Evolutionary conservation across 352 stramenopile genomes (phyloP).

Genomic region (Phytopythium aichiense): DNA sequence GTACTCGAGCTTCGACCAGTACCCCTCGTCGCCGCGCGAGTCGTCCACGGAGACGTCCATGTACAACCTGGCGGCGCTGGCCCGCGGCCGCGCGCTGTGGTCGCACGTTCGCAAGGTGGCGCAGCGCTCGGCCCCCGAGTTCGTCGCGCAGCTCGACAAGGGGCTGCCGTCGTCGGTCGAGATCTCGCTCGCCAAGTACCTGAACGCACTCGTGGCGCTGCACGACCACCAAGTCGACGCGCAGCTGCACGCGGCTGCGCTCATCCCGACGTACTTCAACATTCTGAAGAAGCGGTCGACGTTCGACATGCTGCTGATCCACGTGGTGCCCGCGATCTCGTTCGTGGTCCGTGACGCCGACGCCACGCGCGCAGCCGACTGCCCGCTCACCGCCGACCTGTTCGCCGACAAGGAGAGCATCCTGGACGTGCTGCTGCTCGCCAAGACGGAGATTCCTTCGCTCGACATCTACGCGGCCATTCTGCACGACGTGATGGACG

Average conservation of each 20-base stretch:
- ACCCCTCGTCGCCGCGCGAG: slow-evolving; percentile 48
- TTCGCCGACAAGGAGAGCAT: slow-evolving; percentile 60
- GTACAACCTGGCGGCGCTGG: slow-evolving; percentile 75
- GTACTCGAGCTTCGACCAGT: slow-evolving; percentile 60
- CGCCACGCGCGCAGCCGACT: slow-evolving; percentile 55
- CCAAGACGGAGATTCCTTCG: slow-evolving; percentile 58
- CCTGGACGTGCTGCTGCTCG: slow-evolving; percentile 47
- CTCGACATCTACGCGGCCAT: slow-evolving; percentile 75
- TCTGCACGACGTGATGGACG: slow-evolving; percentile 73
- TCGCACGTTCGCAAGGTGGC: slow-evolving; percentile 43
- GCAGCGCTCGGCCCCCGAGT: slow-evolving; percentile 33
- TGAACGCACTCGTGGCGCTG: slow-evolving; percentile 71
- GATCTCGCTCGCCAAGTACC: slow-evolving; percentile 78
- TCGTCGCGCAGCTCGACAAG: slow-evolving; percentile 60
- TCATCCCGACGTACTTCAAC: slow-evolving; percentile 67
- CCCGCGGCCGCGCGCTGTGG: slow-evolving; percentile 56
- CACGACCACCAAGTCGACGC: slow-evolving; percentile 61
- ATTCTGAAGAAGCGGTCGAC: slow-evolving; percentile 59
- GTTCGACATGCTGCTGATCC: slow-evolving; percentile 87
- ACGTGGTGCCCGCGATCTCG: slow-evolving; percentile 71
- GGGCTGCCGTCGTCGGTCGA: slow-evolving; percentile 69
- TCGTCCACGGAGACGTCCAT: slow-evolving; percentile 62
- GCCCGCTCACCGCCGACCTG: slow-evolving; percentile 66
- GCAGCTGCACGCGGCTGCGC: slow-evolving; percentile 49
- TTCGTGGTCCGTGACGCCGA: slow-evolving; percentile 79